phyloP scores from a whole-genome alignment of 257 asterid species.

The Rubia yunnanensis region DNA sequence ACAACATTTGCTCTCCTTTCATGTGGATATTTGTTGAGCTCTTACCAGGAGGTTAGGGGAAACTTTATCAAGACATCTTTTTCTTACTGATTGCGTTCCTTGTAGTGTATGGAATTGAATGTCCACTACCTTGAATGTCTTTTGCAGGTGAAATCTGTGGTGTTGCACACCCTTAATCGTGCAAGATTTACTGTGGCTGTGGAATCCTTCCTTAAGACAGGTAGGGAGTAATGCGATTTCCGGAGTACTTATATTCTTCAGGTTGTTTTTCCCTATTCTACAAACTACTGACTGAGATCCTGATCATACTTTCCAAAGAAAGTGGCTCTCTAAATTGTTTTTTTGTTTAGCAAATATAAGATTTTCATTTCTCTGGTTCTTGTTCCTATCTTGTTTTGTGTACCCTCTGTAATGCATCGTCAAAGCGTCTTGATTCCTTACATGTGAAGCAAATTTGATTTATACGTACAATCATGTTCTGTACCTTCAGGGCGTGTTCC shows the following conservation, averaged over 20 bases:
- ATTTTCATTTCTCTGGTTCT: background rate
- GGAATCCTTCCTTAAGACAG: conserved; percentile 87
- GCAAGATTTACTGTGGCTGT: conserved; percentile 97
- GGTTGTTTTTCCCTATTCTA: background rate
- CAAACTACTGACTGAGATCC: background rate
- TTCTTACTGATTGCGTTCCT: background rate
- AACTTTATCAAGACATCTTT: conserved; percentile 1
- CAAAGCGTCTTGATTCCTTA: background rate
- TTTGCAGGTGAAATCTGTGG: conserved; percentile 84
- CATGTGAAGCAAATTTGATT: background rate
- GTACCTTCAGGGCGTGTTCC: conserved; percentile 77
- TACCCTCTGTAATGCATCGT: background rate
- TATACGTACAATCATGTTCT: background rate
- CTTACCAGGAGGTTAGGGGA: conserved; percentile 80
- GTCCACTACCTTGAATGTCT: conserved; percentile 2
- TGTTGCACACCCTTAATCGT: conserved; percentile 79
- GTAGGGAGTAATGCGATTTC: conserved; percentile 20
- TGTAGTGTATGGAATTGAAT: background rate
- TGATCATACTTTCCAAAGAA: background rate
- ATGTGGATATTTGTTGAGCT: conserved; percentile 88
- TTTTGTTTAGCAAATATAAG: background rate
- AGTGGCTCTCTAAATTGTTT: background rate
- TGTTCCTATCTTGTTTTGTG: background rate
- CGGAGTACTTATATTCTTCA: background rate
- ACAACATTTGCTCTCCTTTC: conserved; percentile 78